Conservation (phyloP, 352 stramenopile genomes). For the Pythium oligandrum region DNA sequence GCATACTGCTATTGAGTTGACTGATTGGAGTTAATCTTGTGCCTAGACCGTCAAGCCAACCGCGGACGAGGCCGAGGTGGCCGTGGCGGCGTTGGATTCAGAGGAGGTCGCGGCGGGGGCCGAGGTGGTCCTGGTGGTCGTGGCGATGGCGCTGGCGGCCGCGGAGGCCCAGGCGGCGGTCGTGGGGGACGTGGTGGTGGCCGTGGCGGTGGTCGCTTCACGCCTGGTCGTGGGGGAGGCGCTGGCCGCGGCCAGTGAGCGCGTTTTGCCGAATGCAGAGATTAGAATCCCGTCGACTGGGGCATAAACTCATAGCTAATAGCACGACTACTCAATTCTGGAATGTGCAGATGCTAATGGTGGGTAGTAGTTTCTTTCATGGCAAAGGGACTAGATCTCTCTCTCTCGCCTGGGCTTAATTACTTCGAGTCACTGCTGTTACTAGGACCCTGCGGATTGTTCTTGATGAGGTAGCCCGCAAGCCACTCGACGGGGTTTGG, state of each 20-base stretch:
- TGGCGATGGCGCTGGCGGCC: conserved; percentile 29
- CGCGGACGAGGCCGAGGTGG: conserved; percentile 67
- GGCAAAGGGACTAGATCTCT: not conserved
- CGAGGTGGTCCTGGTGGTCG: conserved; percentile 34
- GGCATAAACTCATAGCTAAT: too few species aligned
- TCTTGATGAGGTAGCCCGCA: conserved; percentile 93
- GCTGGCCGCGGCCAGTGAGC: conserved; percentile 13
- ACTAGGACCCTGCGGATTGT: conserved; percentile 91
- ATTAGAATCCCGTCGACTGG: too few species aligned
- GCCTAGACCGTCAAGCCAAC: conserved; percentile 62
- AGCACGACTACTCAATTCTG: not conserved
- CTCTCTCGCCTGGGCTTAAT: not conserved
- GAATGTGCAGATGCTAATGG: not conserved
- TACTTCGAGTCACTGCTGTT: conserved; percentile 53
- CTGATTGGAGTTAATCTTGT: conserved; percentile 8
- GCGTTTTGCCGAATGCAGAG: too few species aligned
- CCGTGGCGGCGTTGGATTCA: conserved; percentile 37
- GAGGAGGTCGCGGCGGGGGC: conserved; percentile 31
- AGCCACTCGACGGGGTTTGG: conserved; percentile 97
- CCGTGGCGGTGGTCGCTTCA: conserved; percentile 32
- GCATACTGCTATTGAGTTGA: not conserved
- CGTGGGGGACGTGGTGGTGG: conserved; percentile 28
- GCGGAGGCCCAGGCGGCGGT: conserved; percentile 22
- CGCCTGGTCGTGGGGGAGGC: conserved; percentile 18
- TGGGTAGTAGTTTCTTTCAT: not conserved